Conservation (phyloP, 140 eudicot species). For the Oenanthe javanica region DNA sequence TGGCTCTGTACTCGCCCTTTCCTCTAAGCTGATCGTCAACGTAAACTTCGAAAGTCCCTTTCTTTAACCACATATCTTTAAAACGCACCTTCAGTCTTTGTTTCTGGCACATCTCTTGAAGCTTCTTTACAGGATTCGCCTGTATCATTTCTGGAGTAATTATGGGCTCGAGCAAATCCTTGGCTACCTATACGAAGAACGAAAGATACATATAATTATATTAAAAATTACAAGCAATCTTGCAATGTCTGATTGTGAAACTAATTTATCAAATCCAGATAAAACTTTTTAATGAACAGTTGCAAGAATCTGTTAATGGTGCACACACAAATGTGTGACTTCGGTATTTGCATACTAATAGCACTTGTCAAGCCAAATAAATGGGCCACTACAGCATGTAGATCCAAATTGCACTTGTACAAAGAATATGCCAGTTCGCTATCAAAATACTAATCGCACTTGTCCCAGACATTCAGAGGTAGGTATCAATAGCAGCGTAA, state of each 20-base stretch:
- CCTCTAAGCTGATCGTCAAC: slow-evolving; percentile 48
- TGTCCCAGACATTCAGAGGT: too few species aligned
- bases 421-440: too few species aligned
- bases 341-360: too few species aligned
- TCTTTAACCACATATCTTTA: slow-evolving; percentile 42
- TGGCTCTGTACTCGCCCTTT: slow-evolving; percentile 48
- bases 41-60: slow-evolving; percentile 46
- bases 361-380: too few species aligned
- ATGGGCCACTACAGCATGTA: too few species aligned
- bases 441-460: too few species aligned
- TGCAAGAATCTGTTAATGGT: background rate
- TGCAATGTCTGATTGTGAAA: background rate
- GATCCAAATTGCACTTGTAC: too few species aligned
- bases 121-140: slow-evolving; percentile 53
- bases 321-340: background rate
- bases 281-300: background rate
- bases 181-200: slow-evolving; percentile 38
- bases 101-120: slow-evolving; percentile 70
- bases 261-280: background rate
- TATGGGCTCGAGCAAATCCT: slow-evolving; percentile 52
- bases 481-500: too few species aligned
- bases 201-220: background rate
- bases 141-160: slow-evolving; percentile 71
- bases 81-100: slow-evolving; percentile 33
- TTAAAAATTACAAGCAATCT: background rate